Evolutionary conservation across 768 basidiomycete species (phyloP), one percentile per base, ranked within the genome.

Genomic region (Mycena alexandri): DNA sequence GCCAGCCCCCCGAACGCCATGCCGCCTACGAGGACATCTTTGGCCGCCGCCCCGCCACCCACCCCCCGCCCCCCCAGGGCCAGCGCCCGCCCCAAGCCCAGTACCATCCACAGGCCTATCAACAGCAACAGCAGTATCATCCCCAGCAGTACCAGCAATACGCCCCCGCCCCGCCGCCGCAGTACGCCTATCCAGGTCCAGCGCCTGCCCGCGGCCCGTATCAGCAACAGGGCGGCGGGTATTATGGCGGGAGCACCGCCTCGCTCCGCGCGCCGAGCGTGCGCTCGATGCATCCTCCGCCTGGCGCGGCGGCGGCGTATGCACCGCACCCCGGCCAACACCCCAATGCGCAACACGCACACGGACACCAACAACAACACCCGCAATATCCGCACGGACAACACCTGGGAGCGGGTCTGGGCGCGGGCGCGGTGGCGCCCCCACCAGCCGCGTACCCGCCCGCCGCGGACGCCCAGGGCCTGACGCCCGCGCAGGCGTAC

Each of bases 21-120:
- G 87, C 89, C 61, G 93, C 93, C 51, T 95, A 94, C 82, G 92
- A 94, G 78, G 88, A 90, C 75, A 94, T 95, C 81, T 95, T 95
- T 79, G 93, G 93, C 25, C 86, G 93, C 25, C 91, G 87, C 56
- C 80, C 83, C 51, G 19, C 25, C 17, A 25, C 43, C 19, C 53
- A 22, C 43, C 14, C 17, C 24, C 43, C 61, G 3, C 29, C 33
- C 46, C 58, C 44, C 33, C 58, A 70, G 33, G 25, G 36, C 48
- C 42, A 41, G 9, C 14, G 5, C 81, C 36, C 88, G 89, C 77
- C 90, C 89, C 78, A 81, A 54, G n/a, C n/a, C n/a, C 79, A 80
- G 64, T 65, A 72, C n/a, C n/a, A n/a, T n/a, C n/a, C n/a, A n/a
- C n/a, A n/a, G 65, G 78, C 78, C 41, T 82, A 84, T 62, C 76